Percentiles rank a stretch among this genome's conserved stretches.
phyloP scores from a whole-genome alignment of 768 basidiomycete species.

The Myochromella boudieri region DNA sequence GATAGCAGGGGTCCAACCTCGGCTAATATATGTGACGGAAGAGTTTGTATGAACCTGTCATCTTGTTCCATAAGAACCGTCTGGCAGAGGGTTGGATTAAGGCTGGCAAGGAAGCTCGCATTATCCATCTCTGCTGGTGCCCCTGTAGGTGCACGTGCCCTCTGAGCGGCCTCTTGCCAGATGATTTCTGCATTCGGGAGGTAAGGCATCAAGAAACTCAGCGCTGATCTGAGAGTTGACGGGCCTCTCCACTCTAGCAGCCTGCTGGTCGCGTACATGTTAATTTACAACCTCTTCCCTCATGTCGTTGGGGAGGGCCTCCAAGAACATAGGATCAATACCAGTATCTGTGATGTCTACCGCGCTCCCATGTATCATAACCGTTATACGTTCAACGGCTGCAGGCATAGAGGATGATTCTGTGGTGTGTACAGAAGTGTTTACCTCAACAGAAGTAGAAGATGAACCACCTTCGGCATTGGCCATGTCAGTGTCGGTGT shows the following conservation, averaged over 20 bases:
- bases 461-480: slow-evolving; percentile 33
- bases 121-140: slow-evolving; percentile 79
- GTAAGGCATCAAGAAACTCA: slow-evolving; percentile 95
- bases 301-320: slow-evolving; percentile 98
- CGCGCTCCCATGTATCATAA: slow-evolving; percentile 87
- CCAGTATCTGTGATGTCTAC: slow-evolving; percentile 99
- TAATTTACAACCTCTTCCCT: slow-evolving; percentile 97
- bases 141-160: slow-evolving; percentile 58
- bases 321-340: slow-evolving; percentile 96
- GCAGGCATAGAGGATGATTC: slow-evolving; percentile 25
- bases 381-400: slow-evolving; percentile 69
- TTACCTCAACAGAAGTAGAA: slow-evolving; percentile 17
- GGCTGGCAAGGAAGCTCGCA: slow-evolving; percentile 87
- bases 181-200: slow-evolving; percentile 95
- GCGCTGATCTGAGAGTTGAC: slow-evolving; percentile 87
- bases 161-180: slow-evolving; percentile 89
- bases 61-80: slow-evolving; percentile 90
- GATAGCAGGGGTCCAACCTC: slow-evolving; percentile 74
- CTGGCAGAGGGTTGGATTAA: slow-evolving; percentile 87
- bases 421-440: no score
- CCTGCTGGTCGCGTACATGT: slow-evolving; percentile 89
- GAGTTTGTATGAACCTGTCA: slow-evolving; percentile 76
- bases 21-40: slow-evolving; percentile 85
- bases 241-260: slow-evolving; percentile 71
- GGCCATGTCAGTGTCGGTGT: slow-evolving; percentile 51